phyloP scores from a whole-genome alignment of 441 rosid genomes.

The Bocquillonia castaneifolia region DNA sequence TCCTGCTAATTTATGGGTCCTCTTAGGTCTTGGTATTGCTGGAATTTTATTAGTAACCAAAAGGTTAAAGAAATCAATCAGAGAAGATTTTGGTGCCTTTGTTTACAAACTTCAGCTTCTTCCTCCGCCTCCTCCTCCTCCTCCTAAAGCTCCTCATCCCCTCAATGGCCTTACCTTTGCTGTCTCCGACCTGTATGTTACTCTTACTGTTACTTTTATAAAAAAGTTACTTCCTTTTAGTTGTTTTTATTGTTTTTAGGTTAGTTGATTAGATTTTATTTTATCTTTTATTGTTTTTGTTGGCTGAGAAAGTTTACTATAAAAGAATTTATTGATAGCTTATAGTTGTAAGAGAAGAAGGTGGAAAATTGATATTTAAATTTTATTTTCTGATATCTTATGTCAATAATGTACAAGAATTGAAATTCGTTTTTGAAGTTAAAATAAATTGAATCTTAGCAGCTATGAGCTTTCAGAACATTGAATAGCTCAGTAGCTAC shows the following conservation, averaged over 20 bases:
- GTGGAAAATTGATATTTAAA: too few species aligned
- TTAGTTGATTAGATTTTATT: too few species aligned
- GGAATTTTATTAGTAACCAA: slow-evolving; percentile 61
- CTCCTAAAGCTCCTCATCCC: slow-evolving; percentile 97
- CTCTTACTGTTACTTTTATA: too few species aligned
- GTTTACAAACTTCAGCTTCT: slow-evolving; percentile 64
- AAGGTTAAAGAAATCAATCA: slow-evolving; percentile 56
- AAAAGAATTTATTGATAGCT: background rate
- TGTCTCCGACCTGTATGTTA: slow-evolving; percentile 68
- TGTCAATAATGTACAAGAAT: too few species aligned
- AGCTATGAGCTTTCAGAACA: too few species aligned
- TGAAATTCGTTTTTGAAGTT: too few species aligned
- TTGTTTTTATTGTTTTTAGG: background rate
- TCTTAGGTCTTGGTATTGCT: slow-evolving; percentile 84
- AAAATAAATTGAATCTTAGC: background rate
- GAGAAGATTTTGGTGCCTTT: slow-evolving; percentile 91
- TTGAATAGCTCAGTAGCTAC: too few species aligned
- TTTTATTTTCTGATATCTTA: too few species aligned
- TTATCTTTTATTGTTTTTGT: background rate
- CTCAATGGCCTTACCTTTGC: slow-evolving; percentile 81
- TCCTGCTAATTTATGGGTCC: slow-evolving; percentile 79
- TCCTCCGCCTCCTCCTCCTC: slow-evolving; percentile 99
- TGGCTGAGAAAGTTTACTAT: background rate
- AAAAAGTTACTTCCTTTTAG: background rate
- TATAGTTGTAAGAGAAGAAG: background rate